These are phyloP conservation scores for Nymphaea colorata DNA, from an alignment of 164 flowering plant species.

Conservation along the genomic window DNA sequence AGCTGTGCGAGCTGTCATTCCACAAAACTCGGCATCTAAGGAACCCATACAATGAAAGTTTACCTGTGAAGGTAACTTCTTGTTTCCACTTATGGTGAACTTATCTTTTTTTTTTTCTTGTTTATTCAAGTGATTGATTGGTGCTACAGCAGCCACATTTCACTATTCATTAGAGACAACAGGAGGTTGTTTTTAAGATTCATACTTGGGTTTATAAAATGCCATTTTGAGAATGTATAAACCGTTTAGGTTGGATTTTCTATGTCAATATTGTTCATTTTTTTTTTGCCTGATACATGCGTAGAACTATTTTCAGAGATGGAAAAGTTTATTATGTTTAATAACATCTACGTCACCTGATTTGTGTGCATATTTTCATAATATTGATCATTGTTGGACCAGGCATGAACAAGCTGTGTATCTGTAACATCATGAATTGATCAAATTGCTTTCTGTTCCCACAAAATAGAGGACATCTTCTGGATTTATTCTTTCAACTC, in stretches of 20 bases:
- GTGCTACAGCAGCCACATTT: too few relatives aligned
- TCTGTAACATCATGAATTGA: too few relatives aligned
- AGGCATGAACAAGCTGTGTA: too few relatives aligned
- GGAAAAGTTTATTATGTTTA: background rate
- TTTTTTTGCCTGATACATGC: background rate
- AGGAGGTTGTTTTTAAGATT: too few relatives aligned
- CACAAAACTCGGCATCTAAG: conserved; percentile 88
- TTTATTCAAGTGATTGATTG: too few relatives aligned
- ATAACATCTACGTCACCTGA: background rate
- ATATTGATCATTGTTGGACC: background rate
- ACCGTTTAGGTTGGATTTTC: background rate
- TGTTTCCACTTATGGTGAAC: background rate
- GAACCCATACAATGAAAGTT: conserved; percentile 89
- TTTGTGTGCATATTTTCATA: background rate
- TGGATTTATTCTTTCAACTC: too few relatives aligned
- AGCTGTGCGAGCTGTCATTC: conserved; percentile 90
- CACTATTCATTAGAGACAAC: too few relatives aligned
- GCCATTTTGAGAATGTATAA: background rate
- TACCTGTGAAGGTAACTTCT: conserved; percentile 84
- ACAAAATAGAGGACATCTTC: too few relatives aligned
- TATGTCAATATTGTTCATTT: too few relatives aligned
- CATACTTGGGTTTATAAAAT: too few relatives aligned
- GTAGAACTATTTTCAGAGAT: background rate
- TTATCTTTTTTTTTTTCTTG: background rate
- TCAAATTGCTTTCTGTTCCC: too few relatives aligned